Evolutionary conservation across 177 flowering plant genomes (phyloP).

Genomic region (Vitis hybrid): DNA sequence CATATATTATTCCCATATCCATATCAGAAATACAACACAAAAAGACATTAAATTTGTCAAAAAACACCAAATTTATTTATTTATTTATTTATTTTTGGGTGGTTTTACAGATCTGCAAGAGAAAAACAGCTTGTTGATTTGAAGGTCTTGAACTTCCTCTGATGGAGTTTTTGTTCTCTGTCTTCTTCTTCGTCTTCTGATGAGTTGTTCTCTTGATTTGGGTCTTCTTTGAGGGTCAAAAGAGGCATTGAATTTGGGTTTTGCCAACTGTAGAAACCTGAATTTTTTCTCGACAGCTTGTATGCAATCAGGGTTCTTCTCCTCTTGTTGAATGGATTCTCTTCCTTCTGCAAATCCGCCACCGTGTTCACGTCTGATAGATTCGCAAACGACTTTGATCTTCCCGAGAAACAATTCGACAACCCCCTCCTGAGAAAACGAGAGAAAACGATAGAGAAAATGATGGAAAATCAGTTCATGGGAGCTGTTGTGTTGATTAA

Average conservation of each 20-base stretch:
- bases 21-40: background rate
- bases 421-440: slow-evolving; percentile 52
- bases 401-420: slow-evolving; percentile 56
- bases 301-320: slow-evolving; percentile 44
- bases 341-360: slow-evolving; percentile 49
- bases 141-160: slow-evolving; percentile 19
- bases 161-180: background rate
- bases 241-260: slow-evolving; percentile 49
- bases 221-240: slow-evolving; percentile 26
- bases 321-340: slow-evolving; percentile 68
- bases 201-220: slow-evolving; percentile 22
- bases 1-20: too few species aligned
- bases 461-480: background rate
- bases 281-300: slow-evolving; percentile 28
- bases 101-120: slow-evolving; percentile 40
- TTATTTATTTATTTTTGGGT: background rate
- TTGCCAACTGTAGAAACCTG: slow-evolving; percentile 30
- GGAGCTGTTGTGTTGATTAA: too few species aligned
- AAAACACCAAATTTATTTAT: too few species aligned
- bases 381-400: slow-evolving; percentile 61
- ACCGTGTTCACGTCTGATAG: slow-evolving; percentile 34
- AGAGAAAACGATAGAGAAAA: background rate
- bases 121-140: slow-evolving; percentile 44
- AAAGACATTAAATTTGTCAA: background rate
- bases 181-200: slow-evolving; percentile 2